Percentiles rank a stretch among this genome's conserved stretches.
phyloP scores from a whole-genome alignment of 495 filamentous ascomycete genomes.

The Aspergillus avenaceus region DNA sequence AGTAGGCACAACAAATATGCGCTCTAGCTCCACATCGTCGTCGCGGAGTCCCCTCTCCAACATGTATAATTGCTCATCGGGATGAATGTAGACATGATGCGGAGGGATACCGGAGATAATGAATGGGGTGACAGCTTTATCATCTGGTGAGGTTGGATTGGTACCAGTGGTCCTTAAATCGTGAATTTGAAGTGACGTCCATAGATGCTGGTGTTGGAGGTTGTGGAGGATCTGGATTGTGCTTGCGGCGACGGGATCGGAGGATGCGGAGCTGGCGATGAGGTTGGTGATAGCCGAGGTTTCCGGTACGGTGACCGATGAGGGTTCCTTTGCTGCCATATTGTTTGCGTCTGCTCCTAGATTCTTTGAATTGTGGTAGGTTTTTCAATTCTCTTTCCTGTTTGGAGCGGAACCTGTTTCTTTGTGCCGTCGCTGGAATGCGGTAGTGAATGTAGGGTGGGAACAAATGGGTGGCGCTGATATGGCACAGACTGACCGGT shows the following conservation, averaged over 20 bases:
- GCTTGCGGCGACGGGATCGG: conserved; percentile 42
- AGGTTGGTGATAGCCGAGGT: conserved; percentile 33
- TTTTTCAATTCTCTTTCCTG: too few species aligned
- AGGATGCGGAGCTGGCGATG: conserved; percentile 21
- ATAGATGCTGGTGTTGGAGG: conserved; percentile 81
- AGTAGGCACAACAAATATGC: conserved; percentile 85
- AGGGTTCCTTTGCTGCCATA: not conserved
- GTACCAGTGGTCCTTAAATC: conserved; percentile 16
- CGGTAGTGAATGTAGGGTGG: not conserved
- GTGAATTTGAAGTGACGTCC: conserved; percentile 67
- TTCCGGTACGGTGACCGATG: conserved; percentile 4
- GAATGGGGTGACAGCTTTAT: conserved; percentile 46
- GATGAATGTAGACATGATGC: conserved; percentile 80
- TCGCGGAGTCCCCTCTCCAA: conserved; percentile 52
- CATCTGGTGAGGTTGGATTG: conserved; percentile 16
- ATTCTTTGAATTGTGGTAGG: too few species aligned
- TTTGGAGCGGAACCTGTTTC: too few species aligned
- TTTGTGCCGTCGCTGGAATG: not conserved
- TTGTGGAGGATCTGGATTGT: conserved; percentile 72
- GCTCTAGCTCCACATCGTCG: conserved; percentile 50
- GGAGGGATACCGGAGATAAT: conserved; percentile 88
- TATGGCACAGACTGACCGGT: too few species aligned
- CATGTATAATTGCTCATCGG: conserved; percentile 83
- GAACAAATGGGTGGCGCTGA: too few species aligned
- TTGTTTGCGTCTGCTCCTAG: too few species aligned